Base-by-base conservation (phyloP, 73 alveolate genomes). In the Paramecium sonneborni region DNA sequence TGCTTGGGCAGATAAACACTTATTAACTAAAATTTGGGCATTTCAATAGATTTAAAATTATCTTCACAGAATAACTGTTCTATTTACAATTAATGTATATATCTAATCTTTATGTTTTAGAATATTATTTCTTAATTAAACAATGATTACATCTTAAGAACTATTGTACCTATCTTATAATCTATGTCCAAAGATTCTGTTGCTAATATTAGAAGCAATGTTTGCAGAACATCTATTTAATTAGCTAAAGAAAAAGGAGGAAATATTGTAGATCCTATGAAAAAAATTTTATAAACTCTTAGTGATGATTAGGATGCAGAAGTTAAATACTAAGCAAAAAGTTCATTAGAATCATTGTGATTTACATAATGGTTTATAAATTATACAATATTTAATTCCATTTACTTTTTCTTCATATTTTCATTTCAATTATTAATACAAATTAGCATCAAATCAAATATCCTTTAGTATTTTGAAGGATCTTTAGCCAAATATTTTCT, bases 271-370 rank as follows among this genome's bases (percentile, higher is more conserved):
- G 94, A 88, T 69, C 87, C 79, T 37, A 56, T 88, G 67, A 88
- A 70, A 70, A 88, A 57, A 57, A 82, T 88, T 70, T 46, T 88
- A 41, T 43, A 70, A 43, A 39, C 91, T 26, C 74, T 88, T 38
- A 69, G 68, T 26, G 94, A 88, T 69, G 94, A 88, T 72, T 44
- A 57, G 26, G 94, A 88, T 70, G 52, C 74, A 41, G 94, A 88
- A 48, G 94, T 88, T 37, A 88, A 88, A 70, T 88, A 69, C 85
- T 70, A 68, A 48, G 94, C 94, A 28, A 88, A 88, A 70, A 69
- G 52, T 34, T 82, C 94, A 12, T 69, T 88, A 24, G 94, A 88
- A 37, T 72, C 86, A 72, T 72, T 72, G 35, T 72, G 86, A 72
- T 26, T 62, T 26, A 15, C 84, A 62, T 62, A 62, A 62, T 62